Percentiles rank a stretch among this genome's conserved stretches.
Conservation (phyloP, 2,329 filamentous ascomycete species). For the Ploettnerulaceae sp. region DNA sequence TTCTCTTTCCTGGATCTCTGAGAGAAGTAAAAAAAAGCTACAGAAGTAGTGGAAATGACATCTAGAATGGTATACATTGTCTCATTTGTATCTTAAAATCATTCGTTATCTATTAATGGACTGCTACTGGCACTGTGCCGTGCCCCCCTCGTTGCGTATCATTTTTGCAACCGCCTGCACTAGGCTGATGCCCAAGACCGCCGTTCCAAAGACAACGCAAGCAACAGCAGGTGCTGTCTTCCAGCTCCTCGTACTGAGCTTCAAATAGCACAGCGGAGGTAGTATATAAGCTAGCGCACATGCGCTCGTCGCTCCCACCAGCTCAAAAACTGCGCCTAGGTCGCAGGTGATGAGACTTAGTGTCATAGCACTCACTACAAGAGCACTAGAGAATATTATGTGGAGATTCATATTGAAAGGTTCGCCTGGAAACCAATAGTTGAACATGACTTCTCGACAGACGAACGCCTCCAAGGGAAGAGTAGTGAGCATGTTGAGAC, state of each 20-base stretch:
- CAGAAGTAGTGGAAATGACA: too few species aligned
- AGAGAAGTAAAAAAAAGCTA: not conserved
- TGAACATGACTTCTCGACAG: slow-evolving; percentile 92
- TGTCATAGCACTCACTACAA: slow-evolving; percentile 74
- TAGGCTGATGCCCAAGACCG: slow-evolving; percentile 76
- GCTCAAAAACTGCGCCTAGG: slow-evolving; percentile 87
- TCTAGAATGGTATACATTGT: too few species aligned
- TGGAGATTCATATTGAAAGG: slow-evolving; percentile 76
- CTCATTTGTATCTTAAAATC: slow-evolving; percentile 18
- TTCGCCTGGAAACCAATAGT: slow-evolving; percentile 61
- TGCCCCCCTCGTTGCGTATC: slow-evolving; percentile 30
- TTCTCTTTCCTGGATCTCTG: too few species aligned
- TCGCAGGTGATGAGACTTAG: slow-evolving; percentile 86
- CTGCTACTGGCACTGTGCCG: slow-evolving; percentile 23
- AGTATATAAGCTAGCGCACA: slow-evolving; percentile 93
- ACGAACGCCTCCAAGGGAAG: slow-evolving; percentile 96
- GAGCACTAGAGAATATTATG: slow-evolving; percentile 74
- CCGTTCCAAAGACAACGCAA: slow-evolving; percentile 71
- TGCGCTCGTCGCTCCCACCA: slow-evolving; percentile 92
- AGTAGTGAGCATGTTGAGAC: slow-evolving; percentile 97
- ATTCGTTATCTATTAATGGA: slow-evolving; percentile 7
- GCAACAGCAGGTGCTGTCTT: slow-evolving; percentile 67
- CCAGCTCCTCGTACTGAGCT: slow-evolving; percentile 73
- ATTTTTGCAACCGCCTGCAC: slow-evolving; percentile 70
- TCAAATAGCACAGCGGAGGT: slow-evolving; percentile 92